Percentiles rank a stretch among this genome's conserved stretches.
phyloP scores from a whole-genome alignment of 768 basidiomycete species.

The Lentinula boryana region DNA sequence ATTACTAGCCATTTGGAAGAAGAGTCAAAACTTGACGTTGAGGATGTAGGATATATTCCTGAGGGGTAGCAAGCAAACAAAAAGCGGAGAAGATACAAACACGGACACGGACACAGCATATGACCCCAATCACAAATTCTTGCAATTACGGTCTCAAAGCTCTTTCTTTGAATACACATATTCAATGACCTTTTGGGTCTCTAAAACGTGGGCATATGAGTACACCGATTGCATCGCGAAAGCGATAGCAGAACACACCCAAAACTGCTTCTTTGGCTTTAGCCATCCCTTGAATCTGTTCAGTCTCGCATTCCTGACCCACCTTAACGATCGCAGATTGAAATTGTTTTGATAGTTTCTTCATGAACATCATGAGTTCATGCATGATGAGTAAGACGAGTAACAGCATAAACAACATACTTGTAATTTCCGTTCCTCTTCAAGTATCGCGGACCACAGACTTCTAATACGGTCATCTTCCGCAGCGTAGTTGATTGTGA shows the following conservation, averaged over 20 bases:
- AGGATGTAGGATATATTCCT: too few species aligned
- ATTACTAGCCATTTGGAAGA: too few species aligned
- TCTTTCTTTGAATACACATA: neutral
- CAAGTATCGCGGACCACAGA: neutral
- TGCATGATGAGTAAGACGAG: neutral
- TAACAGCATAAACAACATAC: neutral
- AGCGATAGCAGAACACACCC: neutral
- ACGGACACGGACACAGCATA: neutral
- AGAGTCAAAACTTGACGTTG: too few species aligned
- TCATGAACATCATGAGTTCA: neutral
- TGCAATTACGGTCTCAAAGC: neutral
- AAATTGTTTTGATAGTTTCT: neutral
- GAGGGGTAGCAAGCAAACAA: too few species aligned
- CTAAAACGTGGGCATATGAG: neutral
- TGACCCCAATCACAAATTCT: neutral
- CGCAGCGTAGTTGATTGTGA: constrained; percentile 2
- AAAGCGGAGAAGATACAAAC: neutral
- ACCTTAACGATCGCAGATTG: neutral
- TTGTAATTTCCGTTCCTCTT: constrained; percentile 1
- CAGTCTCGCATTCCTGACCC: neutral
- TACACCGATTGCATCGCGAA: neutral
- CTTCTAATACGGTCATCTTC: constrained; percentile 2
- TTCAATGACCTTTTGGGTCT: constrained; percentile 2
- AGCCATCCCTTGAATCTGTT: constrained; percentile 5
- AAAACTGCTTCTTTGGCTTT: neutral